phyloP scores from a whole-genome alignment of 805 yeast genomes.

The Torulaspora indica region DNA sequence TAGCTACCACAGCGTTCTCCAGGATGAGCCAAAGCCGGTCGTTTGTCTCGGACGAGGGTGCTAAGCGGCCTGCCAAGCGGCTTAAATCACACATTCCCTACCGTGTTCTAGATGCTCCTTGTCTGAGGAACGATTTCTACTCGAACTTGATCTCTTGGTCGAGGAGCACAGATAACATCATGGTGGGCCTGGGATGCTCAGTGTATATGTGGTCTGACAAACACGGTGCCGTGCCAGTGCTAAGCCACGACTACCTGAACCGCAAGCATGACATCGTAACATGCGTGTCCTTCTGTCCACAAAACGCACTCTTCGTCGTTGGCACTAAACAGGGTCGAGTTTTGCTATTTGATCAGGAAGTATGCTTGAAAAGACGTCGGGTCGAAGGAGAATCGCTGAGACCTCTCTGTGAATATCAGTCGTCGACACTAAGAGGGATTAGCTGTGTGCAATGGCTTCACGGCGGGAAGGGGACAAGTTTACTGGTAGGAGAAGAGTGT shows the following conservation, averaged over 20 bases:
- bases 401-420: conserved; percentile 22
- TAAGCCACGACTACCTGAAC: conserved; percentile 38
- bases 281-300: conserved; percentile 51
- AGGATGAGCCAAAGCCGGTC: conserved; percentile 13
- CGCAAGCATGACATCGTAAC: conserved; percentile 43
- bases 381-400: conserved; percentile 4
- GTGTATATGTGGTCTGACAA: conserved; percentile 61
- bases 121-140: conserved; percentile 70
- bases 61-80: conserved; percentile 25
- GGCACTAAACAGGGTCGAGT: conserved; percentile 58
- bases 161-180: conserved; percentile 42
- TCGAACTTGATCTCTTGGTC: conserved; percentile 76
- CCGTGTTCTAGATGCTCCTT: conserved; percentile 63
- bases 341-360: conserved; percentile 41
- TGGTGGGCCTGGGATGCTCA: conserved; percentile 59
- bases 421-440: conserved; percentile 40
- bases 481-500: conserved; percentile 60
- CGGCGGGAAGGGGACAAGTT: conserved; percentile 18
- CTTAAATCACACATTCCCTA: conserved; percentile 42
- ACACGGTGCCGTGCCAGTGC: conserved; percentile 41
- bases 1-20: conserved; percentile 15
- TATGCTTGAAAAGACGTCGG: conserved; percentile 13
- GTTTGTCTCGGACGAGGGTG: conserved; percentile 8
- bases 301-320: conserved; percentile 44
- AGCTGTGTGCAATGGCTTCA: conserved; percentile 60